Evolutionary conservation across 1,139 yeast species (phyloP), one percentile per base, ranked within the genome.

Genomic region (Lodderomyces pseudojiufengensis): DNA sequence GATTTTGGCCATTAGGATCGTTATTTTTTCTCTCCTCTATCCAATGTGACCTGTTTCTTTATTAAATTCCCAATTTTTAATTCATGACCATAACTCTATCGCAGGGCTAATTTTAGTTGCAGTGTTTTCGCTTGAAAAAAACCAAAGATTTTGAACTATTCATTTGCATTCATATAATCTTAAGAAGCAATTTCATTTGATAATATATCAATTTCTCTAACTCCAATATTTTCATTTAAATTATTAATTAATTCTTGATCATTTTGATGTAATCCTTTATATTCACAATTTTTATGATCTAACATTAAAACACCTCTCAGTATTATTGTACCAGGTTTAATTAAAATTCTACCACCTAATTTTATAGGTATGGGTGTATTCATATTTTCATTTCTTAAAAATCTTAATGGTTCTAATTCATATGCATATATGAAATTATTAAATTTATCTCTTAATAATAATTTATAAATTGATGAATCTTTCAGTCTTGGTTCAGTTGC

Each of bases 391-490:
- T 37, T 40, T 15, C 68, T 49, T 24, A 70, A 48, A 48, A 69
- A 70, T 11, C 55, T 52, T 11, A 70, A 47, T 20, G 56, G 55
- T 33, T 65, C 71, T 34, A 55, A 50, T 44, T 70, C 76, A 39
- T 65, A 63, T 3, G 63, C 76, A 46, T 55, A 67, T 38, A 68
- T 56, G 38, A 53, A 61, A 39, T 66, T 61, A 33, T 57, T 59
- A 14, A 37, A 38, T 9, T 37, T 37, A 39, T 69, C 74, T 35
- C 59, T 55, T 12, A 70, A 48, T 5, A 62, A 51, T 10, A 70
- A 50, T 46, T 65, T 66, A 44, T 56, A 65, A 1, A 59, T 53
- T 11, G 50, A 18, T 18, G 20, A 5, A 7, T 18, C 20, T 18
- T 18, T 18, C 20, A 53, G 20, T 33, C 36, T 23, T 33, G 29